phyloP scores from a whole-genome alignment of 176 grass and related monocot genomes.

The Aegilops tauschii region DNA sequence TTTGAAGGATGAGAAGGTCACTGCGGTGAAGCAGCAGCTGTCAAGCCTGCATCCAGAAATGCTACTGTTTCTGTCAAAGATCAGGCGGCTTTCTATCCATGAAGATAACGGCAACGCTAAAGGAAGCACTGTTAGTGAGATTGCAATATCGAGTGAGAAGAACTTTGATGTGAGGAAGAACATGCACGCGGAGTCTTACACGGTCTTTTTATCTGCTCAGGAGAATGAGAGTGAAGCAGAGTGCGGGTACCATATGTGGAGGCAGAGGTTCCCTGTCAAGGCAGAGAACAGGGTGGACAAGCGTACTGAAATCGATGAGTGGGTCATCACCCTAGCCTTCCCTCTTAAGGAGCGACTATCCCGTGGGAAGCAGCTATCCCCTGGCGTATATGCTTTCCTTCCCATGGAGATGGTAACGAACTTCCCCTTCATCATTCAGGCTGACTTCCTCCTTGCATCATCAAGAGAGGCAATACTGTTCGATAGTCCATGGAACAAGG shows the following conservation, averaged over 20 bases:
- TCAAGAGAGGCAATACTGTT: slow-evolving; percentile 66
- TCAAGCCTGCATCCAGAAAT: slow-evolving; percentile 76
- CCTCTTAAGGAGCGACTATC: slow-evolving; percentile 42
- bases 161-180: slow-evolving; percentile 45
- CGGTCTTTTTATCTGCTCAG: slow-evolving; percentile 49
- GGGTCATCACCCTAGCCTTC: slow-evolving; percentile 72
- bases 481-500: slow-evolving; percentile 75
- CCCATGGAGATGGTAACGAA: slow-evolving; percentile 71
- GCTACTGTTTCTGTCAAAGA: slow-evolving; percentile 67
- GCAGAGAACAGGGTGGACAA: slow-evolving; percentile 55
- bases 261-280: slow-evolving; percentile 71
- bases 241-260: slow-evolving; percentile 78
- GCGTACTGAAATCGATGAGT: slow-evolving; percentile 59
- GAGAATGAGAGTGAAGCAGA: slow-evolving; percentile 42
- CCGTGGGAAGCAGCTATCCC: slow-evolving; percentile 6
- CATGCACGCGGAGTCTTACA: slow-evolving; percentile 56
- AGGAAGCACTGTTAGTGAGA: slow-evolving; percentile 29
- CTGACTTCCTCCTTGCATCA: slow-evolving; percentile 69
- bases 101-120: slow-evolving; percentile 26
- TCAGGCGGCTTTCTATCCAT: slow-evolving; percentile 46
- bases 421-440: slow-evolving; percentile 78
- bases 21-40: slow-evolving; percentile 59
- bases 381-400: slow-evolving; percentile 72
- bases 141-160: slow-evolving; percentile 56
- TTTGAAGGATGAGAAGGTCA: slow-evolving; percentile 54